These are phyloP conservation scores for Barnettozyma wickerhamii DNA, from an alignment of 805 yeast genomes.

Conservation along the genomic window DNA sequence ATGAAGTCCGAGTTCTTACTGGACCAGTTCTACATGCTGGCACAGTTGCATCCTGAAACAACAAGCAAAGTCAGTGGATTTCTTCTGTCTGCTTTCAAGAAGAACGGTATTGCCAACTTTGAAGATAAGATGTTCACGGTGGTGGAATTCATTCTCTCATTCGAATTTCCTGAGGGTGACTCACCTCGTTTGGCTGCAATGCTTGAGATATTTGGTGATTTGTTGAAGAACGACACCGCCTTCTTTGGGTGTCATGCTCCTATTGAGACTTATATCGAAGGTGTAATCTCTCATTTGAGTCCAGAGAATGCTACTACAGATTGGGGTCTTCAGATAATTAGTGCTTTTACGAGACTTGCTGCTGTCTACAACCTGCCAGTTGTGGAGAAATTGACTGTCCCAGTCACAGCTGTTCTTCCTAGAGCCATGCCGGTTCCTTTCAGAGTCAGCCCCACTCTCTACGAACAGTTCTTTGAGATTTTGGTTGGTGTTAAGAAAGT, in stretches of 20 bases:
- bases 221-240: constrained; percentile 36
- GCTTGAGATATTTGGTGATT: constrained; percentile 38
- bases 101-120: constrained; percentile 30
- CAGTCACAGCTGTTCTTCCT: constrained; percentile 17
- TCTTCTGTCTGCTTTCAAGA: constrained; percentile 31
- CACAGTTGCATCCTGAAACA: constrained; percentile 39
- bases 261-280: constrained; percentile 33
- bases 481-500: constrained; percentile 39
- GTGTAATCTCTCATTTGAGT: constrained; percentile 33
- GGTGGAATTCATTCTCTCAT: constrained; percentile 31
- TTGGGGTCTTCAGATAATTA: constrained; percentile 59
- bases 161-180: constrained; percentile 27
- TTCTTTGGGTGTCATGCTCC: constrained; percentile 31
- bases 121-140: constrained; percentile 34
- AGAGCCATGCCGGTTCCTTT: constrained; percentile 19
- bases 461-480: constrained; percentile 36
- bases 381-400: constrained; percentile 30
- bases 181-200: constrained; percentile 34
- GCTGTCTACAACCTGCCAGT: constrained; percentile 48
- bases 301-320: constrained; percentile 37
- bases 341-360: constrained; percentile 51
- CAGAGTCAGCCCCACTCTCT: constrained; percentile 19
- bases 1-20: constrained; percentile 30
- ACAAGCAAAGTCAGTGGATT: constrained; percentile 36
- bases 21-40: constrained; percentile 38